Evolutionary conservation across 2,329 filamentous ascomycete genomes (phyloP).

Genomic region (Fusarium haematococcum): DNA sequence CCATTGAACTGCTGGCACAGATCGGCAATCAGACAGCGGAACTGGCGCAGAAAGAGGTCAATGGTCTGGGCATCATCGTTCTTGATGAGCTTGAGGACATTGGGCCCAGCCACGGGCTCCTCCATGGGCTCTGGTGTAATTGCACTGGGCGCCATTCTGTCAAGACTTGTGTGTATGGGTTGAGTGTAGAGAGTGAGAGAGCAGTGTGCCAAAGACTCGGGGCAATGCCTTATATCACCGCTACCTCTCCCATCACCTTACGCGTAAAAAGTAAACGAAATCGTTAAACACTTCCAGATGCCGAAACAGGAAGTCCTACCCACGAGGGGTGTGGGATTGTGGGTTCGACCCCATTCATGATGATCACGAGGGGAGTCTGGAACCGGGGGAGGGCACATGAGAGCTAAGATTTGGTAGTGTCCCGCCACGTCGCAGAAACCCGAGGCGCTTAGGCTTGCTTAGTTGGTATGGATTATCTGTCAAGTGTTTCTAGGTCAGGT

Average conservation of each 20-base stretch:
- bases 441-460: neutral
- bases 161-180: neutral
- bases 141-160: conserved; percentile 42
- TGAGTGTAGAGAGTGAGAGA: neutral
- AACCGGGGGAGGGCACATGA: neutral
- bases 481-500: neutral
- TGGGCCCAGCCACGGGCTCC: conserved; percentile 28
- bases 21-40: conserved; percentile 74
- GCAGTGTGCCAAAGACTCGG: neutral
- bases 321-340: neutral
- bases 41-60: conserved; percentile 68
- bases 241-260: neutral
- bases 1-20: conserved; percentile 77
- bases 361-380: neutral
- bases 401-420: neutral
- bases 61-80: conserved; percentile 43
- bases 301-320: neutral
- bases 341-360: neutral
- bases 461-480: neutral
- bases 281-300: neutral
- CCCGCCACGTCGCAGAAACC: neutral
- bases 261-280: neutral
- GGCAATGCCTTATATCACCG: neutral
- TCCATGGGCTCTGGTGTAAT: conserved; percentile 32
- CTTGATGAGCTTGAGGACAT: conserved; percentile 41